Evolutionary conservation across 495 filamentous ascomycete genomes (phyloP).

Genomic region (Bryoglossum gracile): DNA sequence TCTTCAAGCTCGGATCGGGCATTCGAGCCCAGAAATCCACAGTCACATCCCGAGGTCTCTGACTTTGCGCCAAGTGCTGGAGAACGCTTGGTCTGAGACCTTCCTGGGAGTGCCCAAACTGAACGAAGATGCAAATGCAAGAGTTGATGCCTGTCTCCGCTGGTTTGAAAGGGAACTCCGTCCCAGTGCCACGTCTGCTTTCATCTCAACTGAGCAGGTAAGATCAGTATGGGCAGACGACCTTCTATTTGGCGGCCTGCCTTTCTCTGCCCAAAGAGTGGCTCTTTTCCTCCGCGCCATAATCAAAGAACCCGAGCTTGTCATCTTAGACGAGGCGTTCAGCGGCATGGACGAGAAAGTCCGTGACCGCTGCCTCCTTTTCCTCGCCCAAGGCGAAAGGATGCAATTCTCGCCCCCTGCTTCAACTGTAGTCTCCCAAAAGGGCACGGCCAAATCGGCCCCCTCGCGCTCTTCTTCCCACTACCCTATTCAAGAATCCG

Average conservation of each 20-base stretch:
- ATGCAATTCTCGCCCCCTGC: constrained; percentile 27
- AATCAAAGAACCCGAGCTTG: constrained; percentile 73
- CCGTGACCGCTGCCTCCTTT: constrained; percentile 75
- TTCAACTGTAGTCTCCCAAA: constrained; percentile 7
- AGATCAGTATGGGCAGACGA: constrained; percentile 60
- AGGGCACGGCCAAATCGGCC: constrained; percentile 6
- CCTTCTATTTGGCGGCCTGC: constrained; percentile 63
- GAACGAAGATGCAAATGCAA: constrained; percentile 40
- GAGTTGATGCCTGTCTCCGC: constrained; percentile 57
- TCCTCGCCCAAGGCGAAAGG: constrained; percentile 57
- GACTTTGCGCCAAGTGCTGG: constrained; percentile 64
- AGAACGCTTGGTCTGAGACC: constrained; percentile 85
- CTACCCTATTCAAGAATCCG: constrained; percentile 40
- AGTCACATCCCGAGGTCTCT: constrained; percentile 80
- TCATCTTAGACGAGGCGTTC: constrained; percentile 91
- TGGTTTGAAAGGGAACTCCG: constrained; percentile 74
- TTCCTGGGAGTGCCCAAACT: constrained; percentile 64
- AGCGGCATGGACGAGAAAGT: constrained; percentile 78
- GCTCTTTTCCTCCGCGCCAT: constrained; percentile 79
- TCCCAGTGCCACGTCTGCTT: constrained; percentile 28
- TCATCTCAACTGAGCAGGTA: background rate
- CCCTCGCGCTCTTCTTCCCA: too few species aligned
- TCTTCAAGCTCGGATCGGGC: constrained; percentile 81
- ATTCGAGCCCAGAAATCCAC: constrained; percentile 90
- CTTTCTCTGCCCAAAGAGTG: constrained; percentile 73